Evolutionary conservation across 2,329 filamentous ascomycete genomes (phyloP), one percentile per base, ranked within the genome.

Genomic region (Fusarium siculi): DNA sequence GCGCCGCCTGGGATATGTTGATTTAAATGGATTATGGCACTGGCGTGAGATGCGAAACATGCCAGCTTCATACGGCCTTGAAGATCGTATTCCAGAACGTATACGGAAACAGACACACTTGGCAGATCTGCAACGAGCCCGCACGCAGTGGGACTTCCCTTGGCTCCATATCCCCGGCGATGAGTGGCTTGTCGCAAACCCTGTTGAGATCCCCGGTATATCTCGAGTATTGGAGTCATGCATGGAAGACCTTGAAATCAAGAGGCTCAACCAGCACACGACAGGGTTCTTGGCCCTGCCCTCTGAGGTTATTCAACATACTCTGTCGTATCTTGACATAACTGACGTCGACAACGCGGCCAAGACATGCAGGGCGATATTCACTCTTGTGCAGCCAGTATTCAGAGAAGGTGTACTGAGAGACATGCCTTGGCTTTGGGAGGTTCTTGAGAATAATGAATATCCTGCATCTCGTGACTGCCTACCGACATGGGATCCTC

Each of bases 11-110:
- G 52, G 52, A 0, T 28, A 15, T 1, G 32, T 44, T 10, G 19
- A 66, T 10, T 19, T 66, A 4, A 36, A 66, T 14, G 64, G 52
- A 5, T 7, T 66, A 6, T 66, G 64, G 64, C 52, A 66, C 32
- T 66, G 50, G 43, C 50, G 64, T 3, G 64, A 66, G 9, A 34
- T 66, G 5, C 25, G 30, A 8, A 42, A 23, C 5, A 9, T 37
- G 2, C 42, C 25, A 6, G 14, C 3, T 9, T 5, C 21, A 5
- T 52, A 64, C 5, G n/a, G 34, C 10, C 6, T 63, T 8, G 8
- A 8, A n/a, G 7, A 5, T 21, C 28, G 28, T 21, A 46, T 46
- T 36, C 39, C 39, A 1, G 21, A 23, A 36, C 3, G 2, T 7
- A 47, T 5, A 7, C 19, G 23, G 3, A 39, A 39, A 28, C 50